Percentiles rank a stretch among this genome's conserved stretches.
Conservation (phyloP, 2,329 filamentous ascomycete genomes). For the Talaromyces sp. region DNA sequence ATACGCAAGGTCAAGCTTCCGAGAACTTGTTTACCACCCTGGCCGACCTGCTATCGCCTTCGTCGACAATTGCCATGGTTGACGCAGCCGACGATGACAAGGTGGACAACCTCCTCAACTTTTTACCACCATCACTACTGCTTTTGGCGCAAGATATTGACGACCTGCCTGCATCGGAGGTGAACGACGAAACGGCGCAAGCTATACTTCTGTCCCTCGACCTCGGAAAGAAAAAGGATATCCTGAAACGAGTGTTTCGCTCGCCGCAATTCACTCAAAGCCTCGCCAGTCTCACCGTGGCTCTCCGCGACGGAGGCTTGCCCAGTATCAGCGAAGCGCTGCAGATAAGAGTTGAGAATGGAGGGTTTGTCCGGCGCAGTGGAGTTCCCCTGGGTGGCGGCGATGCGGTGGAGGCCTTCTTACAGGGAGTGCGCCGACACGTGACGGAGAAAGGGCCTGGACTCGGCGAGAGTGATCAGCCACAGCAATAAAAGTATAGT, state of each 20-base stretch:
- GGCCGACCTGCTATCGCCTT: slow-evolving; percentile 73
- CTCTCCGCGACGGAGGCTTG: slow-evolving; percentile 81
- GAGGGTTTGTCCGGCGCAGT: slow-evolving; percentile 71
- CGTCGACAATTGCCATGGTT: slow-evolving; percentile 71
- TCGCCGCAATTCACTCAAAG: slow-evolving; percentile 91
- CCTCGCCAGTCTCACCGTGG: slow-evolving; percentile 75
- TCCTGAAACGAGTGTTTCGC: slow-evolving; percentile 74
- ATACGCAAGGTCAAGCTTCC: slow-evolving; percentile 41
- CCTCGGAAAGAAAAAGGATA: slow-evolving; percentile 67
- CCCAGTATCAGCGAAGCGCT: slow-evolving; percentile 86
- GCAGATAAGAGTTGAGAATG: slow-evolving; percentile 71
- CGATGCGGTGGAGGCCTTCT: slow-evolving; percentile 83
- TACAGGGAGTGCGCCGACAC: slow-evolving; percentile 78
- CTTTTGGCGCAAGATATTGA: slow-evolving; percentile 66
- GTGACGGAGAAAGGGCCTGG: slow-evolving; percentile 50
- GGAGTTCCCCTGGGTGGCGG: slow-evolving; percentile 81
- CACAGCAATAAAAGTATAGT: not conserved
- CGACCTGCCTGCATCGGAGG: slow-evolving; percentile 58
- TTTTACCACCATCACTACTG: slow-evolving; percentile 72
- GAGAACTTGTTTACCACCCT: slow-evolving; percentile 73
- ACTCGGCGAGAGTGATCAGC: not conserved
- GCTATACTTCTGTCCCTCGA: slow-evolving; percentile 70
- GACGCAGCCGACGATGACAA: slow-evolving; percentile 59
- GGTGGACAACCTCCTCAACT: slow-evolving; percentile 68
- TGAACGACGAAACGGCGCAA: slow-evolving; percentile 61